Conservation (phyloP, 1,284 basidiomycete species). For the Abortiporus biennis region DNA sequence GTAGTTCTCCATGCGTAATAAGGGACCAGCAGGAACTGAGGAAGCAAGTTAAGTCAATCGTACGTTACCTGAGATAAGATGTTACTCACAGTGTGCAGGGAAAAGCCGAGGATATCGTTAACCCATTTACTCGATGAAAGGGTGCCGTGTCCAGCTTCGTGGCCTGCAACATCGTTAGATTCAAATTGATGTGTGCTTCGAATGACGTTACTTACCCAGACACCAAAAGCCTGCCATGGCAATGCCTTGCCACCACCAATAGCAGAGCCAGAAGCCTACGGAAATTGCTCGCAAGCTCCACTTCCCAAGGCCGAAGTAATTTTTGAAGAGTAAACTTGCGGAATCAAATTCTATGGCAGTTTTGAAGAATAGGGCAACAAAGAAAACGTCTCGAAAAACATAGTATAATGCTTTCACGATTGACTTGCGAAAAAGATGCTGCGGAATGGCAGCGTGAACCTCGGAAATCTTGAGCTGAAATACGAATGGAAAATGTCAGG, state of each 20-base stretch:
- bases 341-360: slow-evolving; percentile 54
- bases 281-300: slow-evolving; percentile 49
- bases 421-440: slow-evolving; percentile 66
- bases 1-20: slow-evolving; percentile 48
- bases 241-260: slow-evolving; percentile 61
- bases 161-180: slow-evolving; percentile 14
- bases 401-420: slow-evolving; percentile 58
- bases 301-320: slow-evolving; percentile 20
- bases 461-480: slow-evolving; percentile 34
- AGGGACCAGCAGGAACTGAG: slow-evolving; percentile 38
- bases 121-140: slow-evolving; percentile 30
- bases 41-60: not conserved
- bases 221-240: slow-evolving; percentile 53
- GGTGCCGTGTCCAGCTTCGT: slow-evolving; percentile 49
- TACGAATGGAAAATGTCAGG: not conserved
- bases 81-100: slow-evolving; percentile 32
- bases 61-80: too few species aligned
- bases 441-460: slow-evolving; percentile 43
- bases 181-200: not conserved
- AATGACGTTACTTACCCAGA: slow-evolving; percentile 25
- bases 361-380: slow-evolving; percentile 52
- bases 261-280: too few species aligned
- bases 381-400: slow-evolving; percentile 47
- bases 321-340: slow-evolving; percentile 34
- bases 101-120: slow-evolving; percentile 37